phyloP scores from a whole-genome alignment of 2,329 filamentous ascomycete species.

The Aspergillus spinulosporus region DNA sequence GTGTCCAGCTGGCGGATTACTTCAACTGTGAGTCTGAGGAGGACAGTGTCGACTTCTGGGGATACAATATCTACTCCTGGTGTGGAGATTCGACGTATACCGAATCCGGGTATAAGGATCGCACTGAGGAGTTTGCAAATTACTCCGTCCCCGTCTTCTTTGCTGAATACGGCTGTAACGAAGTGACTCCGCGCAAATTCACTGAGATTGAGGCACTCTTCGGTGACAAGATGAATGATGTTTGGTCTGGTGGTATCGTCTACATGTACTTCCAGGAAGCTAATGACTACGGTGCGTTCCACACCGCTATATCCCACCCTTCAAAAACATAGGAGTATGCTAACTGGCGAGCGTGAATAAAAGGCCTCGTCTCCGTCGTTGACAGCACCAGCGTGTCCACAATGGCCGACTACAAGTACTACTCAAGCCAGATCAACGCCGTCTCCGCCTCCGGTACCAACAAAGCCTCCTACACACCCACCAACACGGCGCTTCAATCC shows the following conservation, averaged over 20 bases:
- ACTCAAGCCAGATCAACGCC: slow-evolving; percentile 67
- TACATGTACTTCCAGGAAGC: slow-evolving; percentile 95
- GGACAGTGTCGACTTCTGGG: slow-evolving; percentile 87
- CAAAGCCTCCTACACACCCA: slow-evolving; percentile 66
- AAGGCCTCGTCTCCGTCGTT: slow-evolving; percentile 62
- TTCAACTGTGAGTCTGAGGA: slow-evolving; percentile 78
- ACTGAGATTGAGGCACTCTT: slow-evolving; percentile 81
- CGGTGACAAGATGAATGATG: slow-evolving; percentile 71
- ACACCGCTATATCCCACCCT: not conserved
- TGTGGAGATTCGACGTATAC: slow-evolving; percentile 78
- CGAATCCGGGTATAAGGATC: slow-evolving; percentile 74
- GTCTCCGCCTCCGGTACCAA: slow-evolving; percentile 66
- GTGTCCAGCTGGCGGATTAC: slow-evolving; percentile 78
- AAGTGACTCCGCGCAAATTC: slow-evolving; percentile 69
- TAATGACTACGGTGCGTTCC: slow-evolving; percentile 73
- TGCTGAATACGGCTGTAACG: slow-evolving; percentile 95
- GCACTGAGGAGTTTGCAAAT: slow-evolving; percentile 79
- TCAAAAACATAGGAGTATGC: not conserved
- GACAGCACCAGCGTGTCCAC: slow-evolving; percentile 66
- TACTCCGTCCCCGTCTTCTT: slow-evolving; percentile 96
- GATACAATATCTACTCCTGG: slow-evolving; percentile 99
- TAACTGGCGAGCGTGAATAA: slow-evolving; percentile 49
- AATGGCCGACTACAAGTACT: slow-evolving; percentile 68
- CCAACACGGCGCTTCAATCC: slow-evolving; percentile 64
- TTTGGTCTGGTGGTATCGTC: slow-evolving; percentile 93